These are phyloP conservation scores for Trypanosoma scelopori DNA, from an alignment of 208 protist species.

Conservation along the genomic window DNA sequence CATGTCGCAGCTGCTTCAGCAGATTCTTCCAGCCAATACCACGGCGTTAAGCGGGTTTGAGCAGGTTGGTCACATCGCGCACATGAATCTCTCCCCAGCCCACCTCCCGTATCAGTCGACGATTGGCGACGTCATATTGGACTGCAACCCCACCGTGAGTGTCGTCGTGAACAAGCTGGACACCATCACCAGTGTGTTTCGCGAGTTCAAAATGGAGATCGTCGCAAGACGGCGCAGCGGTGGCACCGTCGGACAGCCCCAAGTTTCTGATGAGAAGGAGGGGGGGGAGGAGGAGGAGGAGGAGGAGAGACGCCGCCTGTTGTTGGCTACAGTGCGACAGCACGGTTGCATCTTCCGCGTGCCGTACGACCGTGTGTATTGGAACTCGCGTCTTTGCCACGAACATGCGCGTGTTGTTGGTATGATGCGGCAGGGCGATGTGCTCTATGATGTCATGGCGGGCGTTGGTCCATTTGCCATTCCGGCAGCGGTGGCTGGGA, in stretches of 20 bases:
- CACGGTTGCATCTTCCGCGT: constrained; percentile 93
- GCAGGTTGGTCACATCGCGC: constrained; percentile 96
- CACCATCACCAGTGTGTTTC: constrained; percentile 94
- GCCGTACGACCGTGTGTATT: constrained; percentile 97
- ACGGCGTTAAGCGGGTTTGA: constrained; percentile 74
- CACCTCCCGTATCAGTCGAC: constrained; percentile 89
- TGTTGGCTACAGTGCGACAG: constrained; percentile 87
- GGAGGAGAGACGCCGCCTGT: constrained; percentile 36
- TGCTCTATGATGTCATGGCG: constrained; percentile 96
- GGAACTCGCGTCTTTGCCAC: constrained; percentile 95
- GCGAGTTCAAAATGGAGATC: constrained; percentile 97
- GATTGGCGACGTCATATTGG: constrained; percentile 96
- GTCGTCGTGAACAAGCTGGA: constrained; percentile 98
- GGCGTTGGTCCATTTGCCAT: constrained; percentile 98
- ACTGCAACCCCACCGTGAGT: constrained; percentile 92
- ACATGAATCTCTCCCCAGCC: constrained; percentile 94
- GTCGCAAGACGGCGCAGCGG: constrained; percentile 80
- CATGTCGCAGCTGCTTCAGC: constrained; percentile 74
- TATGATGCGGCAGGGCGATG: constrained; percentile 62
- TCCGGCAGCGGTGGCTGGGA: constrained; percentile 87
- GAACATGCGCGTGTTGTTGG: constrained; percentile 94
- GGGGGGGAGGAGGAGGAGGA: constrained; percentile 13
- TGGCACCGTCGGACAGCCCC: neutral
- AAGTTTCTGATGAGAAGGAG: neutral
- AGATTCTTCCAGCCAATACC: constrained; percentile 38